phyloP scores from a whole-genome alignment of 805 yeast genomes.

The Wickerhamiella occidentalis region DNA sequence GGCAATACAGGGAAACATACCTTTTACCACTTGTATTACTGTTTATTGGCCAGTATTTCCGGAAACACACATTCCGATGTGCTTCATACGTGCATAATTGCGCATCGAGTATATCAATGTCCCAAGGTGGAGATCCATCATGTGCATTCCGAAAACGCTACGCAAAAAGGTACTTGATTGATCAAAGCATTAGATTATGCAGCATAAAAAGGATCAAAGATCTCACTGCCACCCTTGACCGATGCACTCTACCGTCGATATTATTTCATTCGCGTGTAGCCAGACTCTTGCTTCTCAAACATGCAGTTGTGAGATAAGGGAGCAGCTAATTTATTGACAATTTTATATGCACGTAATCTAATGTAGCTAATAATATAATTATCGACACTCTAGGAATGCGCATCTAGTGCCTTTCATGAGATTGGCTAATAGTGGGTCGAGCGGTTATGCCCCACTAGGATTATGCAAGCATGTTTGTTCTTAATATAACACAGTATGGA shows the following conservation, averaged over 20 bases:
- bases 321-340: background rate
- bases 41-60: background rate
- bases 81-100: background rate
- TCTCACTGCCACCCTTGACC: too few species aligned
- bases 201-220: too few species aligned
- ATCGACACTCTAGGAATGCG: background rate
- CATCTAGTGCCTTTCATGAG: background rate
- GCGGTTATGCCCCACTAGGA: background rate
- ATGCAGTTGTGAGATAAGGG: background rate
- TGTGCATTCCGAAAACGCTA: too few species aligned
- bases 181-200: too few species aligned
- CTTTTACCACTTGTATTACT: too few species aligned
- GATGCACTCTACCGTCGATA: too few species aligned
- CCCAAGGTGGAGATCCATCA: too few species aligned
- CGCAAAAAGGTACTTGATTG: too few species aligned
- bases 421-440: background rate
- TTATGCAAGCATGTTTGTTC: background rate
- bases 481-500: background rate
- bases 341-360: background rate
- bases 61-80: background rate
- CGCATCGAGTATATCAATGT: background rate
- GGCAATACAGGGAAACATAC: too few species aligned
- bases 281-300: background rate
- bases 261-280: background rate
- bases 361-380: background rate